Percentiles rank a stretch among this genome's conserved stretches.
Conservation (phyloP, 2,329 filamentous ascomycete species). For the Aspergillus jensenii region DNA sequence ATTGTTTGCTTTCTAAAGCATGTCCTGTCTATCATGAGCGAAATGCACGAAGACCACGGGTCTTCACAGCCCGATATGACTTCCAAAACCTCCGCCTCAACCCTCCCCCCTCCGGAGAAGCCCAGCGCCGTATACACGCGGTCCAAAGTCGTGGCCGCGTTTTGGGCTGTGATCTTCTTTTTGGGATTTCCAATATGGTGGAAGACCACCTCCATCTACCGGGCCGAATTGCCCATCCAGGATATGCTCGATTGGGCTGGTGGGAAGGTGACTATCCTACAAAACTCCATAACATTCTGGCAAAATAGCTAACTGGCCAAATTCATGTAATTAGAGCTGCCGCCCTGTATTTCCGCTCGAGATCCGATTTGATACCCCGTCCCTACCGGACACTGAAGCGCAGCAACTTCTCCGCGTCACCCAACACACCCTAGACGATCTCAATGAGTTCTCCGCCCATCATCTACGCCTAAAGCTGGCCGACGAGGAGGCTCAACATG, state of each 20-base stretch:
- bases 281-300: background rate
- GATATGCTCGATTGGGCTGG: slow-evolving; percentile 91
- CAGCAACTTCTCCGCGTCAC: slow-evolving; percentile 75
- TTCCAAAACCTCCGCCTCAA: slow-evolving; percentile 23
- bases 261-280: slow-evolving; percentile 64
- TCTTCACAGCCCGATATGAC: slow-evolving; percentile 27
- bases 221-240: slow-evolving; percentile 77
- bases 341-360: slow-evolving; percentile 83
- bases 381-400: slow-evolving; percentile 65
- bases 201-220: slow-evolving; percentile 88
- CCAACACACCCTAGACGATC: slow-evolving; percentile 80
- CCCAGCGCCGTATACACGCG: slow-evolving; percentile 68
- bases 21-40: slow-evolving; percentile 34
- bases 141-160: slow-evolving; percentile 75
- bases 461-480: slow-evolving; percentile 71
- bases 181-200: slow-evolving; percentile 94
- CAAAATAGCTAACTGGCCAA: background rate
- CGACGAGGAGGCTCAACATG: slow-evolving; percentile 27
- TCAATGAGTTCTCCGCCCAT: slow-evolving; percentile 82
- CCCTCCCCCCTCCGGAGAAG: slow-evolving; percentile 74
- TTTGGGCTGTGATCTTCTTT: slow-evolving; percentile 82
- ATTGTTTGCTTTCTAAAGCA: slow-evolving; percentile 21
- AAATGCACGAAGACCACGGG: slow-evolving; percentile 32
- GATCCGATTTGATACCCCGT: slow-evolving; percentile 72
- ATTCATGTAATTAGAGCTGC: slow-evolving; percentile 63